A percentile compares a stretch with the other conserved stretches of the same genome.
phyloP scores from a whole-genome alignment of 768 basidiomycete genomes.

The Gloeostereum incarnatum region DNA sequence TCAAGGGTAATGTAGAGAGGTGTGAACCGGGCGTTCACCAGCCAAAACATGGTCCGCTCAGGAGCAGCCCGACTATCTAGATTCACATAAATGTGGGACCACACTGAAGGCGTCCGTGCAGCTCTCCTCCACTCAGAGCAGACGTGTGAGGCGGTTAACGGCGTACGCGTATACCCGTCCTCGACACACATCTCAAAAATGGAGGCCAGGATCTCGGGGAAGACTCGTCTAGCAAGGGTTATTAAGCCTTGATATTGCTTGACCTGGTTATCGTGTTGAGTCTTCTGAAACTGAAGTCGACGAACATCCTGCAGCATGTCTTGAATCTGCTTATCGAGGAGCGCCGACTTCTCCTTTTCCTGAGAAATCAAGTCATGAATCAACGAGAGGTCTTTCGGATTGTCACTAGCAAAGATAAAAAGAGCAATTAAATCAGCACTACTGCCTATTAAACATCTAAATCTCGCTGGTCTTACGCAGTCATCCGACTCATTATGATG shows the following conservation, averaged over 20 bases:
- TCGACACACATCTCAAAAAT: constrained; percentile 44
- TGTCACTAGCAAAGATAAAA: too few species aligned
- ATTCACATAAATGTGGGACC: constrained; percentile 49
- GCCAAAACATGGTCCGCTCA: constrained; percentile 38
- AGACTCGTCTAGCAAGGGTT: constrained; percentile 47
- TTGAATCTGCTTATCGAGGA: constrained; percentile 34
- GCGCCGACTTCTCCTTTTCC: too few species aligned
- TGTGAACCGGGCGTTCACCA: constrained; percentile 32
- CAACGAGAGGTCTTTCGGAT: too few species aligned
- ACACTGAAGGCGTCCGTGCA: constrained; percentile 38
- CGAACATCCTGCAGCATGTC: constrained; percentile 27
- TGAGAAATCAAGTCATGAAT: too few species aligned
- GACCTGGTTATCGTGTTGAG: constrained; percentile 31
- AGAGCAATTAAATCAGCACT: too few species aligned
- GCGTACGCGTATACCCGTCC: constrained; percentile 44
- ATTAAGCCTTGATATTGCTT: constrained; percentile 33
- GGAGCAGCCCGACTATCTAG: constrained; percentile 30
- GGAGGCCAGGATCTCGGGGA: constrained; percentile 41
- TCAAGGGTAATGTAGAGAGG: constrained; percentile 37
- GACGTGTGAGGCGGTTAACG: constrained; percentile 47
- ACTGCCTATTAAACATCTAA: too few species aligned
- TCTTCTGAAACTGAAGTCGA: constrained; percentile 31
- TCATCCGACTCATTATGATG: too few species aligned
- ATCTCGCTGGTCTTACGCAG: too few species aligned
- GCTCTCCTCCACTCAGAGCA: constrained; percentile 53